These are phyloP conservation scores for Pyrrhoderma lamaoense DNA, from an alignment of 1,284 basidiomycete species.

Conservation along the genomic window DNA sequence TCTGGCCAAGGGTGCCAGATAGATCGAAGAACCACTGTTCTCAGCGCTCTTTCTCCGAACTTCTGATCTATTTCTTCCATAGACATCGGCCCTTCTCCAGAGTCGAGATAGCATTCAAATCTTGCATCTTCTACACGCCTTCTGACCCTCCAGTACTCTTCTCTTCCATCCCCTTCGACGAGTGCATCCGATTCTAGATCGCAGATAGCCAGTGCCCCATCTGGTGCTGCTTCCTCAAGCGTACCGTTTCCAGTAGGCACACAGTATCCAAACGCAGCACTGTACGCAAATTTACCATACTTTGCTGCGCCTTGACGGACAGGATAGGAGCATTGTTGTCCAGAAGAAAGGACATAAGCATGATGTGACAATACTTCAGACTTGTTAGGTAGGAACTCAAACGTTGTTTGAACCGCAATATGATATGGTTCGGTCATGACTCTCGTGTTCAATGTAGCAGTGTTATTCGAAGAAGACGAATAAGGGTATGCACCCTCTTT, in stretches of 20 bases:
- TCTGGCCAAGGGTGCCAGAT: conserved; percentile 72
- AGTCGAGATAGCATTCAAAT: conserved; percentile 33
- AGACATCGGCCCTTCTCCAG: conserved; percentile 19
- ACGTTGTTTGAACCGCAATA: conserved; percentile 35
- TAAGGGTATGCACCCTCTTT: conserved; percentile 52
- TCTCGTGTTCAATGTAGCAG: conserved; percentile 26
- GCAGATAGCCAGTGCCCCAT: conserved; percentile 62
- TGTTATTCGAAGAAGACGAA: too few relatives aligned
- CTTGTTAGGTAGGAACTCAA: too few relatives aligned
- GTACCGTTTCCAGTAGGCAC: conserved; percentile 63
- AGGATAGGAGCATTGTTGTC: conserved; percentile 72
- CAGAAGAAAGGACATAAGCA: conserved; percentile 66
- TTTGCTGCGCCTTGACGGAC: conserved; percentile 74
- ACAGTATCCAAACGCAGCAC: conserved; percentile 68
- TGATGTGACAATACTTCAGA: conserved; percentile 40
- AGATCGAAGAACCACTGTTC: conserved; percentile 36
- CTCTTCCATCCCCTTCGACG: background rate
- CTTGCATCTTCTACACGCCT: conserved; percentile 55
- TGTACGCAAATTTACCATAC: conserved; percentile 73
- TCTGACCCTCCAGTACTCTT: conserved; percentile 63
- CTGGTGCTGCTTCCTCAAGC: conserved; percentile 64
- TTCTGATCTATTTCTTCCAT: too few relatives aligned
- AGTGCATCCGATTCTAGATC: conserved; percentile 39
- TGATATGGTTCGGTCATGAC: conserved; percentile 49
- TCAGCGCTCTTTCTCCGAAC: too few relatives aligned